phyloP scores from a whole-genome alignment of 73 alveolate genomes.

The Uronychia binucleata region DNA sequence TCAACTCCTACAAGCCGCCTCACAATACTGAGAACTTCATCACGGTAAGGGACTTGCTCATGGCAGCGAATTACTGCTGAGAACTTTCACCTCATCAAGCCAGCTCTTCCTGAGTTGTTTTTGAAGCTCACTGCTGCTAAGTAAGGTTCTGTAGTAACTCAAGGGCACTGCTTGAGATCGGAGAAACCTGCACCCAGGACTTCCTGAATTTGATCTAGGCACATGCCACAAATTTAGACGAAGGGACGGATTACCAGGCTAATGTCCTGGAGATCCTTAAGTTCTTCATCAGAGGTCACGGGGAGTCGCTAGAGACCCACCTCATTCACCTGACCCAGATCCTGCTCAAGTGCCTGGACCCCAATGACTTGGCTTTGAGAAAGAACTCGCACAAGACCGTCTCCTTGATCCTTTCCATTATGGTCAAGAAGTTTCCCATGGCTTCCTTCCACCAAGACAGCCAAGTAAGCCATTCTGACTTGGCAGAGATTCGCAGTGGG shows the following conservation, averaged over 20 bases:
- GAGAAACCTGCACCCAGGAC: slow-evolving; percentile 49
- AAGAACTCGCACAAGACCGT: slow-evolving; percentile 51
- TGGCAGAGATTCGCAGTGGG: slow-evolving; percentile 85
- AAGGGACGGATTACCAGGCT: slow-evolving; percentile 42
- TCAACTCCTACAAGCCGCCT: slow-evolving; percentile 43
- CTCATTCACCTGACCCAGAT: slow-evolving; percentile 55
- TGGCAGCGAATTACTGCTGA: slow-evolving; percentile 33
- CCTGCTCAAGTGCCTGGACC: slow-evolving; percentile 61
- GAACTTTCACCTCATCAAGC: slow-evolving; percentile 50
- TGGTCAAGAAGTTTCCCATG: slow-evolving; percentile 92
- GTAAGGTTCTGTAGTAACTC: not conserved
- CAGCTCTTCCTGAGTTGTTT: slow-evolving; percentile 41
- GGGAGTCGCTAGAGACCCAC: slow-evolving; percentile 43
- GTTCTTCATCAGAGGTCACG: slow-evolving; percentile 43
- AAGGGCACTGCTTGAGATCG: slow-evolving; percentile 58
- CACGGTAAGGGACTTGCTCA: slow-evolving; percentile 6
- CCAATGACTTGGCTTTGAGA: slow-evolving; percentile 64
- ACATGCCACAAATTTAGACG: slow-evolving; percentile 38
- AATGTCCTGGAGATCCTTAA: slow-evolving; percentile 51
- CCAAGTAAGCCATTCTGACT: slow-evolving; percentile 18
- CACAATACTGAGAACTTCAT: slow-evolving; percentile 33
- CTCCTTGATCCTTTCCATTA: slow-evolving; percentile 62
- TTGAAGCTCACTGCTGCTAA: slow-evolving; percentile 55
- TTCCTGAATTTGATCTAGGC: slow-evolving; percentile 40
- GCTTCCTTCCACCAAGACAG: slow-evolving; percentile 88